Evolutionary conservation across 2,329 filamentous ascomycete genomes (phyloP).

Genomic region (Colletotrichum sublineola): DNA sequence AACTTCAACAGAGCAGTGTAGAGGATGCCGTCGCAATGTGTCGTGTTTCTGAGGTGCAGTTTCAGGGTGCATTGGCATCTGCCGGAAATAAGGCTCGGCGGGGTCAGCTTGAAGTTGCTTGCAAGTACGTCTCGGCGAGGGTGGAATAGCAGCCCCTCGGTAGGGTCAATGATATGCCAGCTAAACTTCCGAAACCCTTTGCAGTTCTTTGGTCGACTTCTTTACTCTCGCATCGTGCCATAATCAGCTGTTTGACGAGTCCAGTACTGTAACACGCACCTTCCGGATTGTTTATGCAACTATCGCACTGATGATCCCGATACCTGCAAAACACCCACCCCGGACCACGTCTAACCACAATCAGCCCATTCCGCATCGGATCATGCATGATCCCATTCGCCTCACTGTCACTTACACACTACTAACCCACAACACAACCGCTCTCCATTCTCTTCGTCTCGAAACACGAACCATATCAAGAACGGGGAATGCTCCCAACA

Average conservation of each 20-base stretch:
- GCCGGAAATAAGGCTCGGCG: neutral
- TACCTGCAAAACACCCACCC: conserved; percentile 21
- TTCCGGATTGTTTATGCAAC: neutral
- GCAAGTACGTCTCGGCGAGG: neutral
- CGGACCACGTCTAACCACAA: conserved; percentile 13
- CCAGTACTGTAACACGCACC: neutral
- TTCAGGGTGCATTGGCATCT: neutral
- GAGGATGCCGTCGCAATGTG: too few relatives aligned
- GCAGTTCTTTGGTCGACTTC: too few relatives aligned
- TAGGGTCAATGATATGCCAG: neutral
- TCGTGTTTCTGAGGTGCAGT: neutral
- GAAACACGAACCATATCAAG: neutral
- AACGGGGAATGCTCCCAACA: conserved; percentile 14
- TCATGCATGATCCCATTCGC: conserved; percentile 7
- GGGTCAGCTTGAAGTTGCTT: neutral
- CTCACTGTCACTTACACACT: conserved; percentile 10
- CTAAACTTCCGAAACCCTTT: neutral
- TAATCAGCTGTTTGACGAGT: neutral
- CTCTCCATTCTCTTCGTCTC: neutral
- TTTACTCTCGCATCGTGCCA: neutral
- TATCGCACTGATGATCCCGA: neutral
- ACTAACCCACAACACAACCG: conserved; percentile 9
- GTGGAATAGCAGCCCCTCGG: neutral
- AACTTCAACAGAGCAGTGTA: neutral
- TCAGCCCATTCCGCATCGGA: conserved; percentile 32